Evolutionary conservation across 371 early-diverging fungal genomes (phyloP), one percentile per base, ranked within the genome.

Genomic region (Capillidium rhysosporum): DNA sequence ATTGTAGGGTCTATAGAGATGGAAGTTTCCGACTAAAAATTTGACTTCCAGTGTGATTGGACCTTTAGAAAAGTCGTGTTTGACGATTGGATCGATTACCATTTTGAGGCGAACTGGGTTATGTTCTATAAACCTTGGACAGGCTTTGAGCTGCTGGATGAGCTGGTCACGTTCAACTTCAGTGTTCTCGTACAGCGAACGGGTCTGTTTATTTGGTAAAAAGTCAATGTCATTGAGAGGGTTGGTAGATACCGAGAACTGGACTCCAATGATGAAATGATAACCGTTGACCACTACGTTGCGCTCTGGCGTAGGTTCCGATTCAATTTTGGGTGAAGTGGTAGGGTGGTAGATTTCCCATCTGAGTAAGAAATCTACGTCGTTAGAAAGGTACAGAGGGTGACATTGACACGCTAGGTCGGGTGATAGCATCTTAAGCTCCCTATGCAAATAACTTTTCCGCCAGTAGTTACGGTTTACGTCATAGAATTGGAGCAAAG

Each of bases 241-340:
- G 59, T 75, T 82, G 52, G 79, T 73, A 41, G 84, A 84, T 16
- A 84, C 71, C n/a, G 78, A 76, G 4, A 89, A 62, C 58, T 88
- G 89, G 51, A 89, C 82, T 16, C 92, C 91, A 39, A 86, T 80
- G 49, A 91, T 83, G 52, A 83, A 86, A 59, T 89, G 90, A 58
- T 90, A 89, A 0, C 94, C 80, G 34, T 69, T 72, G 20, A 14
- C 61, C 65, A 59, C 24, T 68, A 66, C 28, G 71, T 74, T 69
- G 4, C 12, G 34, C 34, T 34, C 34, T 34, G 34, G 34, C 7
- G 12, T 12, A 4, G 12, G 34, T 7, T 34, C 34, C 7, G 34
- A 34, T 34, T 4, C 4, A n/a, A n/a, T n/a, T n/a, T n/a, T n/a
- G n/a, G n/a, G n/a, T n/a, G n/a, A n/a, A n/a, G n/a, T n/a, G n/a